These are phyloP conservation scores for Pseudisothecium myosuroides DNA, from an alignment of 225 moss, liverwort and hornwort species.

Conservation along the genomic window DNA sequence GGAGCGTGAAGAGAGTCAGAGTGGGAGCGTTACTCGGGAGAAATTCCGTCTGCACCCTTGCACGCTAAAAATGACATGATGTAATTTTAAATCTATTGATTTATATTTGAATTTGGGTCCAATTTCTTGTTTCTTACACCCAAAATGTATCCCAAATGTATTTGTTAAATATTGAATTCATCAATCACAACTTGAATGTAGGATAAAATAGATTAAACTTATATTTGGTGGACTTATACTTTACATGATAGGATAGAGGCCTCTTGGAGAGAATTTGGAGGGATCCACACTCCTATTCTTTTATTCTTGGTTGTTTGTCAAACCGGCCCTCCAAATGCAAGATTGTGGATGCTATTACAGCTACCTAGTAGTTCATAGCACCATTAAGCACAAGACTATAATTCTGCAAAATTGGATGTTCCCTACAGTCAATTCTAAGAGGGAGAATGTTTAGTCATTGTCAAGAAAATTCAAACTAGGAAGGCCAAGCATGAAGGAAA, in stretches of 20 bases:
- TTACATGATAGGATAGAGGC: fast-evolving
- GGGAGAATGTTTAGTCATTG: background rate
- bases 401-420: background rate
- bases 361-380: too few relatives aligned
- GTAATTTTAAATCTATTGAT: background rate
- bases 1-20: background rate
- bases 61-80: background rate
- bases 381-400: background rate
- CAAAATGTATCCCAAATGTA: background rate
- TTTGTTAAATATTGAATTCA: background rate
- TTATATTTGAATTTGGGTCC: background rate
- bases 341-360: background rate
- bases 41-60: background rate
- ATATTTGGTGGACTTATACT: background rate
- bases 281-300: fast-evolving
- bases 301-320: too few relatives aligned
- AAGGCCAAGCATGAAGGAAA: background rate
- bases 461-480: background rate
- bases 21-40: background rate
- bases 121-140: background rate
- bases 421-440: fast-evolving
- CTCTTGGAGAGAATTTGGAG: fast-evolving
- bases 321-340: background rate
- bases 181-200: background rate
- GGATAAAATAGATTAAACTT: too few relatives aligned